These are phyloP conservation scores for Pelargonium myrrhifolium DNA, from an alignment of 441 rosid species.

Conservation along the genomic window DNA sequence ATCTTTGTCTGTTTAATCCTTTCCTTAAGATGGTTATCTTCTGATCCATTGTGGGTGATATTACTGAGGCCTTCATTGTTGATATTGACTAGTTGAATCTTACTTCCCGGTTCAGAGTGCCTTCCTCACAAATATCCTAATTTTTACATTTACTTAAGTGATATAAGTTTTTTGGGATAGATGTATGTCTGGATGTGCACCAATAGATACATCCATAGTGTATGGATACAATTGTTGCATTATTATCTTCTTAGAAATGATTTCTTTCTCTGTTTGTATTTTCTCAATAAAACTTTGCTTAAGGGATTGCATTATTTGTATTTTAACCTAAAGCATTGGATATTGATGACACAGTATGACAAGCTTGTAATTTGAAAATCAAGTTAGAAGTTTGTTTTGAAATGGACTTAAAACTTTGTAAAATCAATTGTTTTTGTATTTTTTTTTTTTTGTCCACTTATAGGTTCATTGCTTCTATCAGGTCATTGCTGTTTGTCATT, in stretches of 20 bases:
- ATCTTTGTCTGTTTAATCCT: too few species aligned
- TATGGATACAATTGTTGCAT: neutral
- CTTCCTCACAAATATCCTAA: too few species aligned
- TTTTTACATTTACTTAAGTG: too few species aligned
- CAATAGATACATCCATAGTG: neutral
- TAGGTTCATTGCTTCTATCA: neutral
- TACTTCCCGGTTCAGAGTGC: too few species aligned
- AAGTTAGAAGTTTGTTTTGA: neutral
- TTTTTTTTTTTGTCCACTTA: neutral
- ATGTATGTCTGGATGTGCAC: neutral
- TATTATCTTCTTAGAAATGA: neutral
- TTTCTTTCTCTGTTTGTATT: neutral
- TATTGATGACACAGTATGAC: neutral
- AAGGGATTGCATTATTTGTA: neutral
- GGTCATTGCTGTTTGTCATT: neutral
- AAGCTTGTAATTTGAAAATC: neutral
- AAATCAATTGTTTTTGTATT: neutral
- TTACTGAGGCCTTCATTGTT: too few species aligned
- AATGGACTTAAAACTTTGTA: neutral
- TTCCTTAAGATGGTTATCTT: too few species aligned
- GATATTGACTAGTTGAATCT: too few species aligned
- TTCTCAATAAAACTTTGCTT: neutral
- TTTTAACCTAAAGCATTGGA: constrained; percentile 3
- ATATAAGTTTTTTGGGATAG: neutral
- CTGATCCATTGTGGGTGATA: too few species aligned